Evolutionary conservation across 2,329 filamentous ascomycete species (phyloP), one percentile per base, ranked within the genome.

Genomic region (Talaromyces verruculosus): DNA sequence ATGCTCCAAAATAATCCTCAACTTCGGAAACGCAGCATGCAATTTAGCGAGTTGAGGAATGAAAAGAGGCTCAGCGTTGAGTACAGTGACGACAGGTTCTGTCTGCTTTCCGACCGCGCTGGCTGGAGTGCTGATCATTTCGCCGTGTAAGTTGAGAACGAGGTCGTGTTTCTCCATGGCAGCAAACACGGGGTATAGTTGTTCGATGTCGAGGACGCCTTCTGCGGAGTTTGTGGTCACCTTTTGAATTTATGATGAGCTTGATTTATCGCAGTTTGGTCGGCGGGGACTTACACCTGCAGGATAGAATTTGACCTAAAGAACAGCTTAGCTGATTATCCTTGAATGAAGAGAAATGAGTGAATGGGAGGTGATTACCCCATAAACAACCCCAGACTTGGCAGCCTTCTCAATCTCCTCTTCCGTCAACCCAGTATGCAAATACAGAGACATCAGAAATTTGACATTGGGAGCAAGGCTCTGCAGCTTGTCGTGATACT

Each of bases 101-200:
- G 33, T 43, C 41, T 65, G 60, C 19, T 66, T 66, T 57, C 60
- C 47, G 35, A 68, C 53, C 63, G 77, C 75, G 33, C 75, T 76
- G 6, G 82, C 82, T 2, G 66, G 66, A 17, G 66, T 59, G 35
- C 66, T 68, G 60, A 66, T 68, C n/a, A 89, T 87, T 79, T 97
- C 94, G 70, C 93, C 94, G 76, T 98, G 93, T n/a, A 98, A 83
- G 80, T 97, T 97, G 49, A 96, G 84, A n/a, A 96, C 85, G 75
- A 97, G 83, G 70, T 89, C 88, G 70, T 93, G 87, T 67, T 88
- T 81, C 75, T 97, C 90, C 93, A 98, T 97, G 69, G 91, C 91
- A n/a, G 84, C 86, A 74, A 98, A 96, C 15, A 94, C 91, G 5
- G 80, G 79, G 66, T 81, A 82, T 70, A 81, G 80, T 17, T 75